Conservation (phyloP, 345 rosid genomes). For the Bruguiera sexangula region DNA sequence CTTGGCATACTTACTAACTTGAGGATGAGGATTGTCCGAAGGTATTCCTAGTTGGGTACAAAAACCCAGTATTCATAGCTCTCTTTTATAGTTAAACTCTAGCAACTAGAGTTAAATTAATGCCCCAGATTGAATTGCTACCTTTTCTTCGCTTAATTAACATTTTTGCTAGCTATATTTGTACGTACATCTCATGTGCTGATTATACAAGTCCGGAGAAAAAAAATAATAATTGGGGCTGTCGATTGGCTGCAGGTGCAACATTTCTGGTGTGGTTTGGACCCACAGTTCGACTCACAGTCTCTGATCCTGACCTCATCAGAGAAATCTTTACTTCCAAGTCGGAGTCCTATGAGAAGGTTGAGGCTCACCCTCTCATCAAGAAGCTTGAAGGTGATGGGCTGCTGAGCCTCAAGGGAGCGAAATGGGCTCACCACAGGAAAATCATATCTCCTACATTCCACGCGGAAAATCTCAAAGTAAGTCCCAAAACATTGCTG, state of each 20-base stretch:
- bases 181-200: too few relatives aligned
- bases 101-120: too few relatives aligned
- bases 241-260: conserved; percentile 28
- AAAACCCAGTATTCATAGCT: not conserved
- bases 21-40: conserved; percentile 19
- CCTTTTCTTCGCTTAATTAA: not conserved
- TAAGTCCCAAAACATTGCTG: conserved; percentile 7
- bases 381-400: conserved; percentile 37
- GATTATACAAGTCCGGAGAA: too few relatives aligned
- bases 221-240: not conserved
- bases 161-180: too few relatives aligned
- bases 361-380: conserved; percentile 24
- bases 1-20: conserved; percentile 36
- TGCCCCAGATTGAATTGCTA: too few relatives aligned
- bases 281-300: conserved; percentile 37
- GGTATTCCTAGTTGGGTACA: conserved; percentile 13
- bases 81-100: not conserved
- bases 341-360: conserved; percentile 33
- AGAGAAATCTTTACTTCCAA: conserved; percentile 44
- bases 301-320: conserved; percentile 43
- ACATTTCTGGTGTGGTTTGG: conserved; percentile 50
- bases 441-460: conserved; percentile 56
- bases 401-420: conserved; percentile 34
- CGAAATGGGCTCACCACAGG: conserved; percentile 50
- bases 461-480: conserved; percentile 59